These are phyloP conservation scores for Lavandula angustifolia DNA, from an alignment of 257 asterid genomes.

Conservation along the genomic window DNA sequence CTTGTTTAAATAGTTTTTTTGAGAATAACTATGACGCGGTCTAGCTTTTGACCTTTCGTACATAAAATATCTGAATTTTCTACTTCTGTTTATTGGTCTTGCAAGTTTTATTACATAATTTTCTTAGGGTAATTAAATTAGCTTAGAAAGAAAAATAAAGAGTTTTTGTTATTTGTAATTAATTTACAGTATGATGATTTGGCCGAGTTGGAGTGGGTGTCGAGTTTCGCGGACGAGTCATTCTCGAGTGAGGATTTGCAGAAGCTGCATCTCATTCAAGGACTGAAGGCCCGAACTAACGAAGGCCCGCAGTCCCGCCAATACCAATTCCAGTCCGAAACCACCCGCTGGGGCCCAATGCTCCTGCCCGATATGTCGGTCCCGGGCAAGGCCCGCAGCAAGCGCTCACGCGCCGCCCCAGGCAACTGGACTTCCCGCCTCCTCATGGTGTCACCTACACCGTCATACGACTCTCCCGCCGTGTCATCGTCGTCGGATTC, in stretches of 20 bases:
- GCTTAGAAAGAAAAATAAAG: no score
- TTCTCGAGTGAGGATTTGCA: constrained; percentile 66
- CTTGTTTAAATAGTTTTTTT: no score
- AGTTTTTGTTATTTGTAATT: no score
- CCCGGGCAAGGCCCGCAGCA: constrained; percentile 89
- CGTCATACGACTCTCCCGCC: neutral
- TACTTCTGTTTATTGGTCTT: no score
- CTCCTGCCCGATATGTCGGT: constrained; percentile 22
- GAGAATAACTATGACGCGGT: no score
- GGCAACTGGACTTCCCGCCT: constrained; percentile 84
- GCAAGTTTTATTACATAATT: no score
- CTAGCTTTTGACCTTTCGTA: no score
- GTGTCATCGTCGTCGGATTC: constrained; percentile 52
- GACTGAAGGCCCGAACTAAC: constrained; percentile 45
- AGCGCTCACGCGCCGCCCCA: constrained; percentile 82
- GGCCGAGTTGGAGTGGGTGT: constrained; percentile 88
- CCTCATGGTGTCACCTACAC: constrained; percentile 34
- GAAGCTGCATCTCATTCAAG: constrained; percentile 58
- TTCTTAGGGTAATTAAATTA: no score
- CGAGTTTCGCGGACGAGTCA: constrained; percentile 80
- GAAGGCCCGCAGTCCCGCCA: constrained; percentile 40
- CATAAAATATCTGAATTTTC: no score
- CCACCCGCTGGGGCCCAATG: constrained; percentile 32
- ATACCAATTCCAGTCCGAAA: constrained; percentile 53
- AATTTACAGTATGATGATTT: constrained; percentile 63